Conservation (phyloP, 1,139 yeast species). For the Schwanniomyces etchellsii region DNA sequence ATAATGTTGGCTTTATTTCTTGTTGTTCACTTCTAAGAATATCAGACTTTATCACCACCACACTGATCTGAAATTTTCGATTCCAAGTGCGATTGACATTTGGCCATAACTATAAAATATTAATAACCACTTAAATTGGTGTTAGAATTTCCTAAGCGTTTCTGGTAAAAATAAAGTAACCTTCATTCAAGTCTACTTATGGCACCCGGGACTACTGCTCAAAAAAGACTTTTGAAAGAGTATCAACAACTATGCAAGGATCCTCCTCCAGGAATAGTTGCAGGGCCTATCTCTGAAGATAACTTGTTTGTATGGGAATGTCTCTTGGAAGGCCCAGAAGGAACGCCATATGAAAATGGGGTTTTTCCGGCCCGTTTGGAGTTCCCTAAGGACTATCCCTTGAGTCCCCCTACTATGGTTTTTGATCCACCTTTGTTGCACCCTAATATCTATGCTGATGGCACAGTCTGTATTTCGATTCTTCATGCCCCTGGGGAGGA, state of each 20-base stretch:
- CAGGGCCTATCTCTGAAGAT: conserved; percentile 83
- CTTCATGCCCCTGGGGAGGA: conserved; percentile 96
- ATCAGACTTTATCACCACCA: no score
- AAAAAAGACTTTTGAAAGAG: conserved; percentile 79
- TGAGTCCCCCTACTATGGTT: conserved; percentile 81
- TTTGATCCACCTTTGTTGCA: conserved; percentile 85
- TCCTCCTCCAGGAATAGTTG: conserved; percentile 92
- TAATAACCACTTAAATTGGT: no score
- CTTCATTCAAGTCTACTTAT: no score
- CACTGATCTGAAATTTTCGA: conserved; percentile 1
- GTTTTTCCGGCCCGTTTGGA: conserved; percentile 76
- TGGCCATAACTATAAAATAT: no score
- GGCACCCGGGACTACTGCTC: conserved; percentile 67
- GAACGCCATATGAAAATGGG: conserved; percentile 90
- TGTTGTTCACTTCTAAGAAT: no score
- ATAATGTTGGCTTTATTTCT: no score
- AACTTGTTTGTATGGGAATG: conserved; percentile 90
- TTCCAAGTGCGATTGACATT: no score
- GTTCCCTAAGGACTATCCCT: conserved; percentile 90
- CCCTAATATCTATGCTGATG: conserved; percentile 91
- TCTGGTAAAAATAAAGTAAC: no score
- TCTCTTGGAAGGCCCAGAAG: conserved; percentile 87
- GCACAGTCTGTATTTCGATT: conserved; percentile 92
- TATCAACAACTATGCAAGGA: conserved; percentile 79
- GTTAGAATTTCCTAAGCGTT: no score